Evolutionary conservation across 1,284 basidiomycete genomes (phyloP).

Genomic region (Melampsora americana): DNA sequence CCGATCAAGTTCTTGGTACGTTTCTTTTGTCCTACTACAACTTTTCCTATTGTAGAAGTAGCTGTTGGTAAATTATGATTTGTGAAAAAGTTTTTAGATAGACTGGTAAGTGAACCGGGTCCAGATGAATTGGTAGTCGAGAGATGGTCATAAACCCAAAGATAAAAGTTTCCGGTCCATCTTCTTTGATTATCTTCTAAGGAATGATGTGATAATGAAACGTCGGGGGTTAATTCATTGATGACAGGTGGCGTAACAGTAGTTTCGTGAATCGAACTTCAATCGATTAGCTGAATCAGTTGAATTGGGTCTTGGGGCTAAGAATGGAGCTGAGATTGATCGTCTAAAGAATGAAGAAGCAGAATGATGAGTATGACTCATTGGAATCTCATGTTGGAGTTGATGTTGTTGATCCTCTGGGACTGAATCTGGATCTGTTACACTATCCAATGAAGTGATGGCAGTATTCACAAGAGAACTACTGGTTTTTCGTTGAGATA

Average conservation of each 20-base stretch:
- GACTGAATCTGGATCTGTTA: background rate
- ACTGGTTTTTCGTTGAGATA: too few relatives aligned
- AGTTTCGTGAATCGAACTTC: background rate
- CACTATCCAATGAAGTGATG: too few relatives aligned
- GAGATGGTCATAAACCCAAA: slow-evolving; percentile 14
- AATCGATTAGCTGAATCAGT: background rate
- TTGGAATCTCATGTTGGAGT: background rate
- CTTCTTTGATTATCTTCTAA: slow-evolving; percentile 7
- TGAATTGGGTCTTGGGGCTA: background rate
- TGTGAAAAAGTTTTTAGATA: background rate
- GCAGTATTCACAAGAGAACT: too few relatives aligned
- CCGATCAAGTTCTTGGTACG: slow-evolving; percentile 12
- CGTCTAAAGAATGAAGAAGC: background rate
- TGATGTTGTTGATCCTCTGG: slow-evolving; percentile 14
- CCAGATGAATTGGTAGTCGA: background rate
- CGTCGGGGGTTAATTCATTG: background rate
- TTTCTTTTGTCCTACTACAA: slow-evolving; percentile 1
- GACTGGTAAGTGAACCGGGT: background rate
- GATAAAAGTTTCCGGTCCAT: slow-evolving; percentile 4
- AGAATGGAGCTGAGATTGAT: background rate
- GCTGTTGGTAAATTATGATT: background rate
- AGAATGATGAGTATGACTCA: background rate
- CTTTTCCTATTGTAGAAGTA: background rate
- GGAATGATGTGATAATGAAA: background rate
- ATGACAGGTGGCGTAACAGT: background rate